Conservation (phyloP, 345 rosid species). For the Firmiana major region DNA sequence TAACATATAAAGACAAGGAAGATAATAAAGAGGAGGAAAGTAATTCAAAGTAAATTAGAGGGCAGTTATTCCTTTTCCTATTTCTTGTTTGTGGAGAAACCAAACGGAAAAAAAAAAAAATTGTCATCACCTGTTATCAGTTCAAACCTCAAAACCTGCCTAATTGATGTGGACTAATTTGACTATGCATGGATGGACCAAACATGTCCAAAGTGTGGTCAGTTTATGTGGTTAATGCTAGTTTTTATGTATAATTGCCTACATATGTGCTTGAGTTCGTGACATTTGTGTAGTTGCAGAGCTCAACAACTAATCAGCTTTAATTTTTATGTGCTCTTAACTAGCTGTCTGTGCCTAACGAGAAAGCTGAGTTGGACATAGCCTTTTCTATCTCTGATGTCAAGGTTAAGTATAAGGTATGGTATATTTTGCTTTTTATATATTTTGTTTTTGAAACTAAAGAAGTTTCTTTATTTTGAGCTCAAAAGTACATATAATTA, state of each 20-base stretch:
- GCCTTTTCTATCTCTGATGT: conserved; percentile 56
- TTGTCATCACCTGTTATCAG: background rate
- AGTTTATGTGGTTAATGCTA: background rate
- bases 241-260: background rate
- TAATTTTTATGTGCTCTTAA: conserved; percentile 16
- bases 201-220: background rate
- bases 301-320: background rate
- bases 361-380: conserved; percentile 37
- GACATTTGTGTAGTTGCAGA: background rate
- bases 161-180: background rate
- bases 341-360: conserved; percentile 32
- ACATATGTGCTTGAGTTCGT: background rate
- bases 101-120: background rate
- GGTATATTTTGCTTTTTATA: background rate
- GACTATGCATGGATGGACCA: background rate
- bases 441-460: too few relatives aligned
- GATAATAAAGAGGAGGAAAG: too few relatives aligned
- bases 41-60: too few relatives aligned
- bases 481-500: background rate
- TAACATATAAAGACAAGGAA: background rate
- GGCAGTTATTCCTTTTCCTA: background rate
- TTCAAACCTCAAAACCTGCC: background rate
- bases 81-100: background rate
- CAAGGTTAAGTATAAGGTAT: conserved; percentile 71
- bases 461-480: conserved; percentile 1